phyloP scores from a whole-genome alignment of 129 eudicot species.

The Logfia minima region DNA sequence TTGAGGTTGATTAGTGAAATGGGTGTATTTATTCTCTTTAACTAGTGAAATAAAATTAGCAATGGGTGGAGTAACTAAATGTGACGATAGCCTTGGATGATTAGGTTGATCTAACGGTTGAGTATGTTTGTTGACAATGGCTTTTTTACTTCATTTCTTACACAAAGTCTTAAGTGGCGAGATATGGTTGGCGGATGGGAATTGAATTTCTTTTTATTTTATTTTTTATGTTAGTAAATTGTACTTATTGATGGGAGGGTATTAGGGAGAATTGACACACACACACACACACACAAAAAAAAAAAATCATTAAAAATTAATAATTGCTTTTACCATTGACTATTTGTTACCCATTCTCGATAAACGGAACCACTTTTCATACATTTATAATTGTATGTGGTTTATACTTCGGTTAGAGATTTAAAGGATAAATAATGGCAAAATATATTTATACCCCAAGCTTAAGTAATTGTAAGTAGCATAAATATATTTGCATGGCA shows the following conservation, averaged over 20 bases:
- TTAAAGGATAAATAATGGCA: too few relatives aligned
- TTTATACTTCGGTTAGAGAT: too few relatives aligned
- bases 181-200: constrained; percentile 5
- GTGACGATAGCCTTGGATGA: constrained; percentile 38
- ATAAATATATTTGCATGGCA: too few relatives aligned
- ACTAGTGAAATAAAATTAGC: constrained; percentile 20
- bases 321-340: too few relatives aligned
- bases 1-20: constrained; percentile 18
- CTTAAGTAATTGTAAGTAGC: too few relatives aligned
- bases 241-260: constrained; percentile 32
- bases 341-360: too few relatives aligned
- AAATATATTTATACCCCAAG: too few relatives aligned
- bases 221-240: not conserved
- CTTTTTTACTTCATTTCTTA: constrained; percentile 39
- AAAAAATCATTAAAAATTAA: too few relatives aligned
- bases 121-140: constrained; percentile 27
- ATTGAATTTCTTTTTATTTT: not conserved
- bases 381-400: too few relatives aligned
- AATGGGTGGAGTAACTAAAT: not conserved
- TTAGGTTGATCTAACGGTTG: constrained; percentile 40
- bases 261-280: constrained; percentile 34
- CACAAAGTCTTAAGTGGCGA: constrained; percentile 20
- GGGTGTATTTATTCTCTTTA: constrained; percentile 24
- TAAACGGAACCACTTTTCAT: too few relatives aligned
- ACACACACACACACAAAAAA: too few relatives aligned